Evolutionary conservation across 352 stramenopile genomes (phyloP).

Genomic region (Phytophthora boehmeriae): DNA sequence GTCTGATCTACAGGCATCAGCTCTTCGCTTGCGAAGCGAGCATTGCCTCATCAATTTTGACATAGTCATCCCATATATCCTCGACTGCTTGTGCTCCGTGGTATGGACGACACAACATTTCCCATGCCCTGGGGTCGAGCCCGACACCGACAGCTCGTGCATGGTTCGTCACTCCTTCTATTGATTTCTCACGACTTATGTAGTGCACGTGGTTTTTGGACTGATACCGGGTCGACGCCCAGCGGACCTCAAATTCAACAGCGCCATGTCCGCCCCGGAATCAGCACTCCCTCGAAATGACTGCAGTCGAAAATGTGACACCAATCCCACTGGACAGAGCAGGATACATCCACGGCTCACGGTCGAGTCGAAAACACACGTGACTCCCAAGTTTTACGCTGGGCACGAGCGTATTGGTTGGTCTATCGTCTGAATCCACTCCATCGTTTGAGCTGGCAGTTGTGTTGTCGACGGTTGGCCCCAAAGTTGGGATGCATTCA

Average conservation of each 20-base stretch:
- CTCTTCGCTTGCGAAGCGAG: too few species aligned
- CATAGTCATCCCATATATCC: too few species aligned
- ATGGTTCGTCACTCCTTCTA: too few species aligned
- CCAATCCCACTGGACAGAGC: neutral
- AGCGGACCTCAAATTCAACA: conserved; percentile 1
- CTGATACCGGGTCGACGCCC: conserved; percentile 1
- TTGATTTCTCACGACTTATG: too few species aligned
- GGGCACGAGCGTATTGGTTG: neutral
- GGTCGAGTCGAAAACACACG: conserved; percentile 1
- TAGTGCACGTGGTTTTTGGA: too few species aligned
- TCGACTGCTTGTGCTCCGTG: too few species aligned
- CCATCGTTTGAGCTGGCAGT: neutral
- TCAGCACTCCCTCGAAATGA: neutral
- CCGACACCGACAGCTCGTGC: too few species aligned
- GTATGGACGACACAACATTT: too few species aligned
- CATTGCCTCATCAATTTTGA: too few species aligned
- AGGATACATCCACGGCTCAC: neutral
- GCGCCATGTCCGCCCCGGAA: neutral
- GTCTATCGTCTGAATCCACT: neutral
- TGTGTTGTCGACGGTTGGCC: neutral
- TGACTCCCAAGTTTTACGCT: conserved; percentile 2
- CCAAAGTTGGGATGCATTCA: neutral
- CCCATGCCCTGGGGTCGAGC: too few species aligned
- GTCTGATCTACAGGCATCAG: too few species aligned
- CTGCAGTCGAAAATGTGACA: neutral